Percentiles rank a stretch among this genome's conserved stretches.
Evolutionary conservation across 2,329 filamentous ascomycete genomes (phyloP).

Genomic region (Fusarium burgessii): DNA sequence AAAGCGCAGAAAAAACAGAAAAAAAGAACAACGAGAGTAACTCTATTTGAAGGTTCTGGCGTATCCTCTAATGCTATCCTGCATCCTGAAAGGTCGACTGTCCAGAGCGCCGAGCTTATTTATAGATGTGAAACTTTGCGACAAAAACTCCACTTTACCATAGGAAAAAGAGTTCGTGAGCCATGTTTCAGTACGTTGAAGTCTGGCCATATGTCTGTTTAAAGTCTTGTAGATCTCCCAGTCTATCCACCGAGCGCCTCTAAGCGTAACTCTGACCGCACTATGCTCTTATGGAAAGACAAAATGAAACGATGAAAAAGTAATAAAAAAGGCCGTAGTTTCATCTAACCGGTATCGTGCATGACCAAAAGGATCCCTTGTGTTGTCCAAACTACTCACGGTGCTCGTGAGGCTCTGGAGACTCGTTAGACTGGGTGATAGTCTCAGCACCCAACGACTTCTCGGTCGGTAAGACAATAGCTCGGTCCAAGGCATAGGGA

Average conservation of each 20-base stretch:
- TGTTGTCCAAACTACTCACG: slow-evolving; percentile 10
- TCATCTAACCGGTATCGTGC: not conserved
- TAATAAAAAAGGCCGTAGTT: not conserved
- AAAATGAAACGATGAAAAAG: not conserved
- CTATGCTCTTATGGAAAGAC: slow-evolving; percentile 7
- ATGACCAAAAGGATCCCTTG: not conserved
- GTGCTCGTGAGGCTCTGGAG: slow-evolving; percentile 27
- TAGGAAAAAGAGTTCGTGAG: not conserved
- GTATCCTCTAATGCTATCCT: not conserved
- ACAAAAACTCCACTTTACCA: not conserved
- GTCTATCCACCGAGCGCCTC: slow-evolving; percentile 13
- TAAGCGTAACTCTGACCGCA: slow-evolving; percentile 3
- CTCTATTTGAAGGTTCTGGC: not conserved
- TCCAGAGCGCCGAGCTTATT: not conserved
- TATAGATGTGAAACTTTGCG: not conserved
- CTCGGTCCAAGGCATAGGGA: slow-evolving; percentile 51
- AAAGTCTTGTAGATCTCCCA: not conserved
- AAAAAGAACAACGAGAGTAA: not conserved
- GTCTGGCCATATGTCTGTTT: not conserved
- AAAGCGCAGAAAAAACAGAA: not conserved
- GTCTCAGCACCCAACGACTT: slow-evolving; percentile 31
- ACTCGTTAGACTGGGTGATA: not conserved
- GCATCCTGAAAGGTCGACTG: not conserved
- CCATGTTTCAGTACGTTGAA: not conserved
- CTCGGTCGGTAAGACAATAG: slow-evolving; percentile 50